A percentile compares a stretch with the other conserved stretches of the same genome.
These are phyloP conservation scores for Xylariaceae sp. DNA, from an alignment of 2,329 filamentous ascomycete species.

Conservation along the genomic window DNA sequence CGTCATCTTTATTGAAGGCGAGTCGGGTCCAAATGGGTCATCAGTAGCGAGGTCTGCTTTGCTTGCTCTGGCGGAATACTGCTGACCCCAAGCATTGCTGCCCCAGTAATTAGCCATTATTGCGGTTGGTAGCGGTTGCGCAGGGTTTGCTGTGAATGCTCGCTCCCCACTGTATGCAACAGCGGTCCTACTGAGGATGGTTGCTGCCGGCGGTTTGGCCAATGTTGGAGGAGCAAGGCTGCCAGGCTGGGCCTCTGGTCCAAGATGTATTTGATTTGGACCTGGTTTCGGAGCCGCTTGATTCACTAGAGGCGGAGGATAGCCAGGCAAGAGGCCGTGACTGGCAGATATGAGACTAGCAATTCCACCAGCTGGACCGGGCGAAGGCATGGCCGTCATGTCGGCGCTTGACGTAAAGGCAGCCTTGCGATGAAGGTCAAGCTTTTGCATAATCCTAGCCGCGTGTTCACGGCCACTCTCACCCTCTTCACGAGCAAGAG, in stretches of 20 bases:
- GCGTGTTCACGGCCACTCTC: slow-evolving; percentile 78
- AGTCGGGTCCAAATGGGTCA: slow-evolving; percentile 33
- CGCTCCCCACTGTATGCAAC: slow-evolving; percentile 77
- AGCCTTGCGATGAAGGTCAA: slow-evolving; percentile 82
- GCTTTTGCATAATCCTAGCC: slow-evolving; percentile 84
- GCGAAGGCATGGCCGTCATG: slow-evolving; percentile 33
- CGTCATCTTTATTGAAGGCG: slow-evolving; percentile 29
- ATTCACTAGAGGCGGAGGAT: slow-evolving; percentile 26
- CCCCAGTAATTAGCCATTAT: slow-evolving; percentile 95
- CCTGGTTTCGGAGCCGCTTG: slow-evolving; percentile 27
- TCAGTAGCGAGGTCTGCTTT: slow-evolving; percentile 23
- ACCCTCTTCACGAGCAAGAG: slow-evolving; percentile 59
- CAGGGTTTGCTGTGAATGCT: slow-evolving; percentile 59
- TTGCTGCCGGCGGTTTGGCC: slow-evolving; percentile 76
- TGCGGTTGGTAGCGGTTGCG: slow-evolving; percentile 73
- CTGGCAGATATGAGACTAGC: slow-evolving; percentile 82
- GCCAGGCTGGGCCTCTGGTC: slow-evolving; percentile 47
- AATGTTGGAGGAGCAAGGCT: slow-evolving; percentile 78
- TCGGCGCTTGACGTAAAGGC: slow-evolving; percentile 49
- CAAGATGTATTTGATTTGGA: slow-evolving; percentile 31
- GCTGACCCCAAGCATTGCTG: slow-evolving; percentile 66
- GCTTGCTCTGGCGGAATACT: slow-evolving; percentile 19
- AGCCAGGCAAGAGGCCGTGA: slow-evolving; percentile 70
- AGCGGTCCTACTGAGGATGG: slow-evolving; percentile 80
- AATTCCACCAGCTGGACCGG: slow-evolving; percentile 59